Percentiles rank a stretch among this genome's conserved stretches.
Conservation (phyloP, 768 basidiomycete genomes). For the Tylopilus rubrobrunneus region DNA sequence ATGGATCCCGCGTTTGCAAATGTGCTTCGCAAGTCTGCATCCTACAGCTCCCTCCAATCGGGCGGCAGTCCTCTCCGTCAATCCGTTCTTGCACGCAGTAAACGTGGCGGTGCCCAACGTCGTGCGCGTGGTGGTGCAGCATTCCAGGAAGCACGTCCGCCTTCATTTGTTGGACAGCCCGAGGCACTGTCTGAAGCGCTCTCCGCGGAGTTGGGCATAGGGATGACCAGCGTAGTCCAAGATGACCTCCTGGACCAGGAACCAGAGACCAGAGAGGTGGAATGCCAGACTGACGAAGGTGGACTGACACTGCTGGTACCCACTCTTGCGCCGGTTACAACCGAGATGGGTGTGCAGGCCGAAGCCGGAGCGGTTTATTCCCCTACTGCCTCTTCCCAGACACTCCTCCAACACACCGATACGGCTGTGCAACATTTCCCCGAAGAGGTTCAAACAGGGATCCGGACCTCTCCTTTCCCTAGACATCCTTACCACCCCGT, state of each 20-base stretch:
- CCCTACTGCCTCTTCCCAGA: constrained; percentile 40
- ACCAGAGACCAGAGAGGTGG: constrained; percentile 57
- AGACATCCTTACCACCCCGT: constrained; percentile 19
- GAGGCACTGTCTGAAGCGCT: constrained; percentile 71
- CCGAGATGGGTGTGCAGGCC: constrained; percentile 41
- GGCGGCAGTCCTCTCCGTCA: constrained; percentile 60
- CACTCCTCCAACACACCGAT: constrained; percentile 34
- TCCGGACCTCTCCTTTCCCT: constrained; percentile 34
- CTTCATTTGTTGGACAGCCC: constrained; percentile 67
- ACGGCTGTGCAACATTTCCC: constrained; percentile 46
- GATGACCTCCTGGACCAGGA: constrained; percentile 37
- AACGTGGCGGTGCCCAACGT: constrained; percentile 48
- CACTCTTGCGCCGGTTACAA: constrained; percentile 27
- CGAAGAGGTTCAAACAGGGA: constrained; percentile 33
- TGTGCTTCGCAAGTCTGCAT: constrained; percentile 57
- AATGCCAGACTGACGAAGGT: constrained; percentile 60
- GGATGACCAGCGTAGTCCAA: constrained; percentile 41
- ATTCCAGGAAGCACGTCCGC: constrained; percentile 65
- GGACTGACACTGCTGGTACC: constrained; percentile 28
- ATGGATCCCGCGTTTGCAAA: constrained; percentile 88
- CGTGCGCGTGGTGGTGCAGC: constrained; percentile 63
- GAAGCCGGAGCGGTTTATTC: constrained; percentile 23
- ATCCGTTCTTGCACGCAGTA: constrained; percentile 47
- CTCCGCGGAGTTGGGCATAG: constrained; percentile 58
- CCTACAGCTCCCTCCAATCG: constrained; percentile 39